These are phyloP conservation scores for Populus trichocarpa DNA, from an alignment of 441 rosid genomes.

Conservation along the genomic window DNA sequence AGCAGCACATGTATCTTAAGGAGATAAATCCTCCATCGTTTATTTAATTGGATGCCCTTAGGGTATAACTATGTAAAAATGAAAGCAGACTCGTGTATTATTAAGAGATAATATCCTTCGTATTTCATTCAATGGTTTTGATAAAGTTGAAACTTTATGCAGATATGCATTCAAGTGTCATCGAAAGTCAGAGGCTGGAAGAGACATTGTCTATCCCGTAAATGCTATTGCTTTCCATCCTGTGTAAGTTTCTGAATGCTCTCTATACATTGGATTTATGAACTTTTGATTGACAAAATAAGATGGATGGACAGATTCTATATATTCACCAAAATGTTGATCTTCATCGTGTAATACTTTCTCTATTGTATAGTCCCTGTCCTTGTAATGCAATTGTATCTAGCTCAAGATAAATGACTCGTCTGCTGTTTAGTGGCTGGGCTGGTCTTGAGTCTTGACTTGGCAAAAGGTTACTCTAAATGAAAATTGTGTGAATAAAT, in stretches of 20 bases:
- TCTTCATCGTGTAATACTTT: neutral
- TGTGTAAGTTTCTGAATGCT: conserved; percentile 57
- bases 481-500: neutral
- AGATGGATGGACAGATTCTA: no score
- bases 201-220: conserved; percentile 92
- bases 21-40: no score
- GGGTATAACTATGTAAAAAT: neutral
- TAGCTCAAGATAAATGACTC: neutral
- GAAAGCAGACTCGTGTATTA: neutral
- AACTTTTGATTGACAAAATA: conserved; percentile 2
- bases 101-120: neutral
- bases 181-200: conserved; percentile 95
- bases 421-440: neutral
- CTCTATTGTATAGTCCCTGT: neutral
- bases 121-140: neutral
- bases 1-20: no score
- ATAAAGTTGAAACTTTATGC: conserved; percentile 22
- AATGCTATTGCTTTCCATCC: conserved; percentile 97
- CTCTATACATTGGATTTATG: neutral
- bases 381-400: neutral
- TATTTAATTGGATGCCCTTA: neutral
- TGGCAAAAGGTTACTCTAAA: neutral
- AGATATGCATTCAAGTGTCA: conserved; percentile 99
- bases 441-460: no score
- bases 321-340: neutral